These are phyloP conservation scores for Floccularia luteovirens DNA, from an alignment of 768 basidiomycete species.

Conservation along the genomic window DNA sequence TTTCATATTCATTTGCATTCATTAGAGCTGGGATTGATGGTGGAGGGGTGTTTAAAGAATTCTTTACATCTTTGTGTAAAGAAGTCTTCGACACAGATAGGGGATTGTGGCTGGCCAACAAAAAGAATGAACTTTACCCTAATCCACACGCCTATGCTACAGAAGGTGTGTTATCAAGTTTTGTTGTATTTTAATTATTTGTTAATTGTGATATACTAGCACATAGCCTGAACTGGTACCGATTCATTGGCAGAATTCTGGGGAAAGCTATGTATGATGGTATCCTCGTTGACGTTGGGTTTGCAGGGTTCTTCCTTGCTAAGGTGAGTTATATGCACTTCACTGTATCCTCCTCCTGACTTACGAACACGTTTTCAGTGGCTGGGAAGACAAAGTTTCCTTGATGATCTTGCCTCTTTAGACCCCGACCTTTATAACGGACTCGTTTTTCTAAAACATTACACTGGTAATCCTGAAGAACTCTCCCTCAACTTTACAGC, in stretches of 20 bases:
- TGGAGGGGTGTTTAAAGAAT: slow-evolving; percentile 97
- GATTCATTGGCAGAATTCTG: slow-evolving; percentile 87
- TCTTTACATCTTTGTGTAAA: slow-evolving; percentile 85
- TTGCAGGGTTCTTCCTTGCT: slow-evolving; percentile 91
- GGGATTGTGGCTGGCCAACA: slow-evolving; percentile 88
- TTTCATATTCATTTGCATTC: slow-evolving; percentile 6
- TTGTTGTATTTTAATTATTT: neutral
- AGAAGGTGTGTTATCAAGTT: slow-evolving; percentile 49
- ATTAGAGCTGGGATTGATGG: slow-evolving; percentile 87
- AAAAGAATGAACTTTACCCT: slow-evolving; percentile 91
- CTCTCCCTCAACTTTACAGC: slow-evolving; percentile 87
- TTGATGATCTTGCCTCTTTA: slow-evolving; percentile 88
- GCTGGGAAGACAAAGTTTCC: slow-evolving; percentile 86
- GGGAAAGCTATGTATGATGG: slow-evolving; percentile 97
- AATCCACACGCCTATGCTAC: slow-evolving; percentile 90
- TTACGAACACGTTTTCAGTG: slow-evolving; percentile 41
- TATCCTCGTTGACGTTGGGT: slow-evolving; percentile 90
- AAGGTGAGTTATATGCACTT: slow-evolving; percentile 53
- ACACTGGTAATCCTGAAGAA: slow-evolving; percentile 80
- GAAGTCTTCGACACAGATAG: slow-evolving; percentile 95
- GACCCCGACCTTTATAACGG: slow-evolving; percentile 93
- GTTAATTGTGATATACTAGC: slow-evolving; percentile 27
- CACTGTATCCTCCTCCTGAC: neutral
- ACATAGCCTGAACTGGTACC: slow-evolving; percentile 86
- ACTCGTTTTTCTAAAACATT: slow-evolving; percentile 89